Conservation (phyloP, 352 stramenopile genomes). For the Pythium grandisporangium region DNA sequence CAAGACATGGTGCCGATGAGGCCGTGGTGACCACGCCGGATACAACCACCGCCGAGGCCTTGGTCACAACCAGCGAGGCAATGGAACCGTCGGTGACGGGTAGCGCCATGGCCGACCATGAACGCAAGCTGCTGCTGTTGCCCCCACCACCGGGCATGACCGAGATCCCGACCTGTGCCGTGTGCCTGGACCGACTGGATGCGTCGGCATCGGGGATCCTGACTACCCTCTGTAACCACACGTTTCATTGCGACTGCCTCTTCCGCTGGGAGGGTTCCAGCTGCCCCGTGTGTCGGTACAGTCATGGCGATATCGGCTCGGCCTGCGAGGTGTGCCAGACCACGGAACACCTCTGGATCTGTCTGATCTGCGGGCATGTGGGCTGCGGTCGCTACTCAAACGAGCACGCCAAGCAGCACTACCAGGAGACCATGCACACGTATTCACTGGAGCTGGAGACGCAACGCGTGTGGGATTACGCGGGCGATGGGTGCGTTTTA, state of each 20-base stretch:
- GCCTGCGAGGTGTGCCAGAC: constrained; percentile 92
- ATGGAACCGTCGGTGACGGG: constrained; percentile 1
- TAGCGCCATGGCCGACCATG: constrained; percentile 4
- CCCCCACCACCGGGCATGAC: constrained; percentile 67
- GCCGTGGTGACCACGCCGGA: too few relatives aligned
- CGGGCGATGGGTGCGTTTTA: constrained; percentile 82
- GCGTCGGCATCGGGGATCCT: constrained; percentile 86
- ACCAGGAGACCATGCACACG: constrained; percentile 89
- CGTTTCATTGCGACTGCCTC: constrained; percentile 96
- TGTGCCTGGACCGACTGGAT: constrained; percentile 88
- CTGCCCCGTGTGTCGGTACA: constrained; percentile 95
- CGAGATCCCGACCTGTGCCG: constrained; percentile 85
- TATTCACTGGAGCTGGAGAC: constrained; percentile 95
- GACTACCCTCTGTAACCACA: constrained; percentile 97
- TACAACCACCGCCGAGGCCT: too few relatives aligned
- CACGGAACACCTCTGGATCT: constrained; percentile 94
- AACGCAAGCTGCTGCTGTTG: constrained; percentile 34
- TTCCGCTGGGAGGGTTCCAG: constrained; percentile 92
- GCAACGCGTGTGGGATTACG: constrained; percentile 95
- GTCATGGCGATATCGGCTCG: constrained; percentile 90
- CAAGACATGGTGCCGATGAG: constrained; percentile 7
- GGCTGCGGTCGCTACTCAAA: constrained; percentile 95
- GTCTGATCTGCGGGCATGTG: constrained; percentile 93
- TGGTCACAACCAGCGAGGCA: constrained; percentile 9
- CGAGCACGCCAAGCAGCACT: constrained; percentile 93